Base-by-base conservation (phyloP, 2,329 filamentous ascomycete genomes). In the Aspergillus persii region DNA sequence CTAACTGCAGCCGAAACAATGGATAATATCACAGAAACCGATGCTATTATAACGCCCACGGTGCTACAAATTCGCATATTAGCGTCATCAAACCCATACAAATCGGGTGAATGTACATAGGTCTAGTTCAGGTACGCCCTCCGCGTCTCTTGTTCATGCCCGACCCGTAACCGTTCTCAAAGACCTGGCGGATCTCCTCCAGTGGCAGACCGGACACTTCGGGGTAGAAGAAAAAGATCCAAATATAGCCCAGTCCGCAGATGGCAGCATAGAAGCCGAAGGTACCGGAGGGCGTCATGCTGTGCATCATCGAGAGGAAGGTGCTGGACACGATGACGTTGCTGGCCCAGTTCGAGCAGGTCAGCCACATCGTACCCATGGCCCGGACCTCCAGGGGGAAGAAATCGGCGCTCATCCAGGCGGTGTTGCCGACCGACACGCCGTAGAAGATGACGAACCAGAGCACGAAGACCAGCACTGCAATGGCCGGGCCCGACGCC, bases 261-360 rank as follows among this genome's bases (percentile, higher is more conserved):
- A 83, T 80, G 0, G 72, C 79, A 0, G 80, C 78, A 57, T 83
- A 84, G 68, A 84, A 83, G 5, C 80, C 80, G 60, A 83, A 84
- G 0, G 81, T 77, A 0, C 81, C 81, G 2, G 74, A 78, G 0
- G 80, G 80, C 0, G 81, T 83, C 56, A 77, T 79, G n/a, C 69
- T 70, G 61, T 83, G 75, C 76, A 83, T 83, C 76, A 77, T 77
- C 30, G 76, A 79, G 11, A 83, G 66, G 69, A 83, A 83, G 0
- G 80, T 82, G 3, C 78, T 81, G 7, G 79, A 71, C 50, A 83
- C 76, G 56, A 83, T 81, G 59, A 83, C 76, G 64, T 83, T 82
- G 56, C 69, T 75, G 8, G 74, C 77, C 80, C 79, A 80, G 67
- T 73, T 77, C 4, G 76, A 78, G 63, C 79, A 76, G 3, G 80